These are phyloP conservation scores for Zoysia pacifica DNA, from an alignment of 176 grass and related monocot genomes.

Conservation along the genomic window DNA sequence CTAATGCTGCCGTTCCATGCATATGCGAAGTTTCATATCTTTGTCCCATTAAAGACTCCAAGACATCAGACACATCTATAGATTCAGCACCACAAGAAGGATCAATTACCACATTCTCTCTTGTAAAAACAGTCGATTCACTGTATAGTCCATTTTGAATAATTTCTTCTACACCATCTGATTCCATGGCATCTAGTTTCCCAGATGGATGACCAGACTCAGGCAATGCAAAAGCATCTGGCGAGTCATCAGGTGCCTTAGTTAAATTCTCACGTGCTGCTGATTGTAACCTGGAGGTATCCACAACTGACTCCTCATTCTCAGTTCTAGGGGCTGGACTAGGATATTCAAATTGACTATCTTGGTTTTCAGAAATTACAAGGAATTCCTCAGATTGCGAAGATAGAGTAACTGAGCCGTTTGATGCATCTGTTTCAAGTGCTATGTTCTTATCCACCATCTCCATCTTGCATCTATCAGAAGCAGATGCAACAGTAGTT, in stretches of 20 bases:
- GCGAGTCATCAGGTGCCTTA: constrained; percentile 24
- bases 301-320: constrained; percentile 32
- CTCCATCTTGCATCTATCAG: constrained; percentile 10
- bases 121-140: constrained; percentile 34
- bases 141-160: constrained; percentile 33
- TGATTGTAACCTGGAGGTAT: constrained; percentile 19
- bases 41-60: constrained; percentile 51
- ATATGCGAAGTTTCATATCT: constrained; percentile 43
- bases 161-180: constrained; percentile 32
- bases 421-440: constrained; percentile 18
- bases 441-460: neutral
- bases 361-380: constrained; percentile 1
- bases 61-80: constrained; percentile 40
- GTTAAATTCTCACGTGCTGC: constrained; percentile 14
- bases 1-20: constrained; percentile 33
- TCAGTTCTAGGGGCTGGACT: constrained; percentile 29
- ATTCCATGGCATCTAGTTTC: constrained; percentile 28
- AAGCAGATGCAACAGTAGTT: constrained; percentile 22
- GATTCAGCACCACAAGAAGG: constrained; percentile 28
- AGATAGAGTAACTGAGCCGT: constrained; percentile 9
- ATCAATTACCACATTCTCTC: constrained; percentile 36
- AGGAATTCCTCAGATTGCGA: constrained; percentile 12
- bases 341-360: constrained; percentile 33
- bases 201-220: constrained; percentile 29
- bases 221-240: constrained; percentile 31